A percentile compares a stretch with the other conserved stretches of the same genome.
Evolutionary conservation across 768 basidiomycete genomes (phyloP).

Genomic region (Leccinum imitatum): DNA sequence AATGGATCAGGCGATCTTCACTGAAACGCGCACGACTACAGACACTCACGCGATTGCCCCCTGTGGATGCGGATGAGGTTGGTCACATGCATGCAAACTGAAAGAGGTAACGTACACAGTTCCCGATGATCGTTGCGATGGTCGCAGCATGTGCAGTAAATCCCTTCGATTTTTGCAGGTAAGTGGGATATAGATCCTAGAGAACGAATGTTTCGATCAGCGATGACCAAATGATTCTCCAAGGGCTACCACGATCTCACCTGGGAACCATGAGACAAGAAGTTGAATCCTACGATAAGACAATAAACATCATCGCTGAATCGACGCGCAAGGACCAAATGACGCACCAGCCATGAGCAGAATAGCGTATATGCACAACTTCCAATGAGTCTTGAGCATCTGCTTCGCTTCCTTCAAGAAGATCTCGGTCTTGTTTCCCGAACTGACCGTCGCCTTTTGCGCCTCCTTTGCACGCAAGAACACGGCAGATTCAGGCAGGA

Average conservation of each 20-base stretch:
- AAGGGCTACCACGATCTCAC: slow-evolving; percentile 27
- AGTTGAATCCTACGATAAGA: slow-evolving; percentile 58
- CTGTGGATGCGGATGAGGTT: slow-evolving; percentile 18
- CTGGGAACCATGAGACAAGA: slow-evolving; percentile 73
- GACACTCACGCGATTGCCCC: slow-evolving; percentile 44
- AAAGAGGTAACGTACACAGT: slow-evolving; percentile 44
- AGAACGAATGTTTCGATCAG: slow-evolving; percentile 1
- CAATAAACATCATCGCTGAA: not conserved
- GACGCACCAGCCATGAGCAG: slow-evolving; percentile 67
- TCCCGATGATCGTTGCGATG: slow-evolving; percentile 26
- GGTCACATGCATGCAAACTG: not conserved
- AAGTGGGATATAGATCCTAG: slow-evolving; percentile 79
- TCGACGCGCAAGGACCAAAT: not conserved
- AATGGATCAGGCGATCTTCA: not conserved
- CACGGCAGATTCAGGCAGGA: slow-evolving; percentile 76
- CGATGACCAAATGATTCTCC: not conserved
- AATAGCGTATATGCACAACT: slow-evolving; percentile 78
- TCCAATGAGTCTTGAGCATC: slow-evolving; percentile 86
- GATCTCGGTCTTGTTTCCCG: slow-evolving; percentile 55
- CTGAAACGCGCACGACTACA: slow-evolving; percentile 7
- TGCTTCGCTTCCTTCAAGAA: slow-evolving; percentile 71
- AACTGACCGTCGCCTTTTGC: slow-evolving; percentile 41
- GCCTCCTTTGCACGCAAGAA: slow-evolving; percentile 67
- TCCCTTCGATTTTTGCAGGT: slow-evolving; percentile 60
- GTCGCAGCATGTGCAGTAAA: slow-evolving; percentile 38